Base-by-base conservation (phyloP, 2,329 filamentous ascomycete species). In the Epichloe sylvatica region DNA sequence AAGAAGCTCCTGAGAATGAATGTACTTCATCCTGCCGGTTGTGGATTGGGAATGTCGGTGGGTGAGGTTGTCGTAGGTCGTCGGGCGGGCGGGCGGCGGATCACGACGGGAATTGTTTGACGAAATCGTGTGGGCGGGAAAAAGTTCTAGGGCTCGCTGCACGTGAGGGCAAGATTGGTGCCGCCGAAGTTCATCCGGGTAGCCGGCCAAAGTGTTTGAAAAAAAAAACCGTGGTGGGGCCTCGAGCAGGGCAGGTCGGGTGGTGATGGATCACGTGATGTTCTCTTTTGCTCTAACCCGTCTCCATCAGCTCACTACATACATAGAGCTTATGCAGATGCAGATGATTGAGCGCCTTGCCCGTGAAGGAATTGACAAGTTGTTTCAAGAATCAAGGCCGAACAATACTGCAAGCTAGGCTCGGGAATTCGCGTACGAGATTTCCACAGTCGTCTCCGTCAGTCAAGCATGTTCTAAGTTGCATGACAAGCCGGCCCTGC, bases 1-100 rank as follows among this genome's bases (percentile, higher is more conserved):
- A 77, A 98, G 80, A 76, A 81, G 79, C 83, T 98, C 91, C 78
- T 91, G 80, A 70, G 88, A 94, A 82, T 96, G 89, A 78, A 98
- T 95, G 87, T 96, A 97, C 81, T 86, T 94, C 92, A 97, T 97
- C 77, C 86, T 96, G 85, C 76, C 75, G 73, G 70, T 70, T 65
- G 67, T 67, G 65, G 66, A 52, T 45, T 45, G 65, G 66, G 67
- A 65, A 68, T 70, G 68, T 65, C 63, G 67, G 59, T 60, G 60
- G 64, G 64, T 65, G 65, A 67, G 65, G 65, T 64, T 67, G 65
- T 66, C 65, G 57, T 64, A 56, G 59, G 60, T 57, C 60, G 60
- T 63, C 61, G 60, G 30, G 30, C 30, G 30, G 19, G 23, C 44
- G 44, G 42, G 35, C 54, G 56, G 59, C 60, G 62, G 56, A 55